Conservation (phyloP, 2,329 filamentous ascomycete genomes). For the Parasarocladium wereldwijsianum region DNA sequence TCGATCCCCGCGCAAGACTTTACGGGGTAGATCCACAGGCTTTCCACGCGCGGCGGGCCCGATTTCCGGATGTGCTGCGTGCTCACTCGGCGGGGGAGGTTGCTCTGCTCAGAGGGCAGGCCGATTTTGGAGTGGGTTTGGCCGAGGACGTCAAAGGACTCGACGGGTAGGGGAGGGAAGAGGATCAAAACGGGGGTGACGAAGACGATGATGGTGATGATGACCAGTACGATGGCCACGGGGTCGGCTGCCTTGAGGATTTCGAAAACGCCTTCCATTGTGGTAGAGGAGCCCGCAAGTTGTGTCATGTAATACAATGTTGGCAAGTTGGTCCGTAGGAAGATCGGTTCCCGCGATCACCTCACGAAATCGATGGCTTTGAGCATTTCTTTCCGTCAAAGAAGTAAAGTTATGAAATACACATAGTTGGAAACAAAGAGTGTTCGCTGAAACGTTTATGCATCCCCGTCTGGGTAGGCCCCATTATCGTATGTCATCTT, state of each 20-base stretch:
- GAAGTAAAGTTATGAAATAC: too few species aligned
- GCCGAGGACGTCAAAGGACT: constrained; percentile 35
- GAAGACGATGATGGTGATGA: constrained; percentile 32
- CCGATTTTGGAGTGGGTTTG: constrained; percentile 39
- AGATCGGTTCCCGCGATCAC: too few species aligned
- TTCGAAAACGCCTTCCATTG: constrained; percentile 10
- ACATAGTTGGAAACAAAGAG: too few species aligned
- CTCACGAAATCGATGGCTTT: too few species aligned
- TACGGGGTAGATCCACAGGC: constrained; percentile 67
- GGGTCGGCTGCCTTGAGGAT: constrained; percentile 14
- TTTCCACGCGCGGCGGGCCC: constrained; percentile 27
- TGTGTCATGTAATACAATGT: neutral
- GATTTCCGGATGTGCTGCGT: neutral
- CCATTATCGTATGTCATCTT: too few species aligned
- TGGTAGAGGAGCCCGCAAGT: constrained; percentile 4
- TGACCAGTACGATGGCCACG: constrained; percentile 22
- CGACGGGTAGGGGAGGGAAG: constrained; percentile 38
- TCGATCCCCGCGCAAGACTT: constrained; percentile 73
- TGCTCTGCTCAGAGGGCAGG: constrained; percentile 21
- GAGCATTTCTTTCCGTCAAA: too few species aligned
- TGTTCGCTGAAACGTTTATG: too few species aligned
- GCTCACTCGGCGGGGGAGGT: constrained; percentile 15
- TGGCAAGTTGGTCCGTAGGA: neutral
- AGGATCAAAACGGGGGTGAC: constrained; percentile 36
- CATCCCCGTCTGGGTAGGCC: too few species aligned